Evolutionary conservation across 2,329 filamentous ascomycete species (phyloP).

Genomic region (Cordyceps sp.): DNA sequence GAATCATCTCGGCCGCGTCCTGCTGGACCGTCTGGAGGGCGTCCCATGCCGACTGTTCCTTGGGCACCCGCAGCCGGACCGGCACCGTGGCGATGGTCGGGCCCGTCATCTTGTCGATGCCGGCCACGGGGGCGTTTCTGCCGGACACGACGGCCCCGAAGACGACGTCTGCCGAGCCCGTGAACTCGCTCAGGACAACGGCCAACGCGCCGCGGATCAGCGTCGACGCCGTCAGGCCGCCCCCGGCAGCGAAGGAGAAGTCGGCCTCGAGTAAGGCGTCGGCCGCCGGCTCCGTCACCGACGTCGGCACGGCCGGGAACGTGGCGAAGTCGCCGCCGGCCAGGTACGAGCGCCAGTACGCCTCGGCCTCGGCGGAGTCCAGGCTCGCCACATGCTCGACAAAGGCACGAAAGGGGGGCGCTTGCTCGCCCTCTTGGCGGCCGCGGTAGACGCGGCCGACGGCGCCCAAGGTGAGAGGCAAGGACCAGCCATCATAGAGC

Average conservation of each 20-base stretch:
- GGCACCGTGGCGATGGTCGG: conserved; percentile 13
- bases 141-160: conserved; percentile 12
- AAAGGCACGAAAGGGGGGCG: conserved; percentile 6
- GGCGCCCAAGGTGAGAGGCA: conserved; percentile 16
- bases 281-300: no score
- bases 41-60: neutral
- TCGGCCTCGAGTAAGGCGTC: no score
- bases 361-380: conserved; percentile 7
- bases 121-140: conserved; percentile 9
- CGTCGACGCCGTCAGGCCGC: conserved; percentile 9
- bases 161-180: conserved; percentile 14
- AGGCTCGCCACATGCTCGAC: conserved; percentile 22
- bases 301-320: no score
- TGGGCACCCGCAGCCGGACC: conserved; percentile 4
- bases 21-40: conserved; percentile 7
- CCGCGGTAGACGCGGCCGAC: conserved; percentile 5
- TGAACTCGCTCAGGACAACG: conserved; percentile 19
- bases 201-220: conserved; percentile 11
- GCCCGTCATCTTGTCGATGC: conserved; percentile 10
- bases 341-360: conserved; percentile 28
- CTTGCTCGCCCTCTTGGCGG: no score
- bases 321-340: no score
- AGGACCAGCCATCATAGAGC: conserved; percentile 36
- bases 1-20: conserved; percentile 9
- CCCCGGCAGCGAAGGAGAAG: no score